phyloP scores from a whole-genome alignment of 2,329 filamentous ascomycete genomes.

The Chaetomium sp. region DNA sequence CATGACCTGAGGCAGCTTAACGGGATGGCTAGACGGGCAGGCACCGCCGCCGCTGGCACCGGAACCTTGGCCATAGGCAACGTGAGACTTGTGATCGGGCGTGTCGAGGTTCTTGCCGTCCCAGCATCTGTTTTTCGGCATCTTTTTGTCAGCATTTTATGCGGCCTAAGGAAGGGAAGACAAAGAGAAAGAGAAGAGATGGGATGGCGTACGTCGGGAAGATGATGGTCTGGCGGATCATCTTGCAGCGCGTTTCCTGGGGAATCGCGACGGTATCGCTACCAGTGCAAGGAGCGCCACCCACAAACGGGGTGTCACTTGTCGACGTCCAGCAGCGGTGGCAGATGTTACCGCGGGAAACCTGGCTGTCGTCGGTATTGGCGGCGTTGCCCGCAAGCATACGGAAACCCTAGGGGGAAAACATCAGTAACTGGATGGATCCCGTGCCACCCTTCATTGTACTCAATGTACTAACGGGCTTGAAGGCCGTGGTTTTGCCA shows the following conservation, averaged over 20 bases:
- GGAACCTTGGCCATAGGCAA: conserved; percentile 48
- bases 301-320: conserved; percentile 51
- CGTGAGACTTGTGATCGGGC: conserved; percentile 44
- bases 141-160: not conserved
- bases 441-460: not conserved
- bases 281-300: conserved; percentile 53
- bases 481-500: conserved; percentile 47
- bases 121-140: conserved; percentile 45
- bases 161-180: not conserved
- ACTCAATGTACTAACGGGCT: conserved; percentile 38
- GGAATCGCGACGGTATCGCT: conserved; percentile 55
- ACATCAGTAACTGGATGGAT: not conserved
- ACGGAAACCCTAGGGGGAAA: conserved; percentile 45
- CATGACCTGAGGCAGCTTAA: conserved; percentile 53
- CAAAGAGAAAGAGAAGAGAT: not conserved
- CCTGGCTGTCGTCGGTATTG: conserved; percentile 46
- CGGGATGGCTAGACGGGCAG: conserved; percentile 50
- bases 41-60: conserved; percentile 50
- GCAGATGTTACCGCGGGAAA: conserved; percentile 47
- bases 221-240: conserved; percentile 57
- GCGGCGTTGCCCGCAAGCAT: conserved; percentile 50
- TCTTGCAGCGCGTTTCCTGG: conserved; percentile 49
- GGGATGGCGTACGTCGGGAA: conserved; percentile 44
- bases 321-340: conserved; percentile 51
- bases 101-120: conserved; percentile 49